phyloP scores from a whole-genome alignment of 1,284 basidiomycete genomes.

The Leccinum insolens region DNA sequence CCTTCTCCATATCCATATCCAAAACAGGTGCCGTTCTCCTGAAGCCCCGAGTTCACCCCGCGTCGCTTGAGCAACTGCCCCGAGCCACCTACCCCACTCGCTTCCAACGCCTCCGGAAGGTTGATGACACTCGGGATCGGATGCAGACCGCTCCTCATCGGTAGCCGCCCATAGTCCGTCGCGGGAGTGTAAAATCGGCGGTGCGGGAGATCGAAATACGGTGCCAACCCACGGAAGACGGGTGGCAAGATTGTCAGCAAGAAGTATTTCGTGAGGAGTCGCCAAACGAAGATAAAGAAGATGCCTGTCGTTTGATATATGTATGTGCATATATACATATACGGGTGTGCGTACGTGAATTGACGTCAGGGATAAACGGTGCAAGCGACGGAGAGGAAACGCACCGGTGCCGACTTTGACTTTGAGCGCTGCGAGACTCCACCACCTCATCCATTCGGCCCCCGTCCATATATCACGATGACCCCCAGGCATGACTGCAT shows the following conservation, averaged over 20 bases:
- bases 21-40: slow-evolving; percentile 9
- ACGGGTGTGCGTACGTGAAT: background rate
- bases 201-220: slow-evolving; percentile 66
- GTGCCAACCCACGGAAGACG: slow-evolving; percentile 74
- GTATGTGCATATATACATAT: background rate
- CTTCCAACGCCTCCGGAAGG: slow-evolving; percentile 52
- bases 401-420: slow-evolving; percentile 70
- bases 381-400: slow-evolving; percentile 12
- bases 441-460: slow-evolving; percentile 57
- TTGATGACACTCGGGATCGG: slow-evolving; percentile 88
- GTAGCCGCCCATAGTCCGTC: slow-evolving; percentile 78
- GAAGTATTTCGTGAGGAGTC: slow-evolving; percentile 78
- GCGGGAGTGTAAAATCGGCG: slow-evolving; percentile 87
- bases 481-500: slow-evolving; percentile 59
- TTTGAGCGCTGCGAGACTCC: slow-evolving; percentile 59
- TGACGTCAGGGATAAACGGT: background rate
- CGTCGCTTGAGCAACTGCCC: slow-evolving; percentile 29
- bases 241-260: slow-evolving; percentile 80
- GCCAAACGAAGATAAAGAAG: slow-evolving; percentile 80
- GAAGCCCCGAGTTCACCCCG: slow-evolving; percentile 1
- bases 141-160: slow-evolving; percentile 61
- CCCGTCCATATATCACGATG: slow-evolving; percentile 47
- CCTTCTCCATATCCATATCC: slow-evolving; percentile 13
- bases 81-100: slow-evolving; percentile 33
- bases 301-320: slow-evolving; percentile 42